A percentile compares a stretch with the other conserved stretches of the same genome.
Conservation (phyloP, 345 rosid species). For the Toxicodendron radicans region DNA sequence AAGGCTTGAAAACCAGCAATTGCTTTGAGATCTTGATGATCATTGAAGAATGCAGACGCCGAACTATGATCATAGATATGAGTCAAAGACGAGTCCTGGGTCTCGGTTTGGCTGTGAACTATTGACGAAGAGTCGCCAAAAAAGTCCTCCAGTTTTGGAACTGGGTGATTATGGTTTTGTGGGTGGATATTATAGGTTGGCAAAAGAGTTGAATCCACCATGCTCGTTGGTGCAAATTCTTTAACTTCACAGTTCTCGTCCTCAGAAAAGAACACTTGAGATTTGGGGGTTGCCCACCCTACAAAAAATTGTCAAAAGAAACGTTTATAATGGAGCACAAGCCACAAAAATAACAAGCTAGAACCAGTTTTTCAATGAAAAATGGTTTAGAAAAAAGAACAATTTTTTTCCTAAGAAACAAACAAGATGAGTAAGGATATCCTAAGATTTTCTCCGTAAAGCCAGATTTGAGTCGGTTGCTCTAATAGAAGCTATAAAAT, state of each 20-base stretch:
- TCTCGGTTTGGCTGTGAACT: conserved; percentile 76
- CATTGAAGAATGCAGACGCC: conserved; percentile 52
- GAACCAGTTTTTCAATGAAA: neutral
- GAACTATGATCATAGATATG: conserved; percentile 66
- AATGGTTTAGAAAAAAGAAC: no score
- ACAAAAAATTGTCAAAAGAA: neutral
- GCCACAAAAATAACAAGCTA: neutral
- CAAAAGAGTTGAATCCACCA: conserved; percentile 49
- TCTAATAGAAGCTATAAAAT: neutral
- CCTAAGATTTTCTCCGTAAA: neutral
- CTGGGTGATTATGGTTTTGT: conserved; percentile 46
- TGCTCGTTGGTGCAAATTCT: conserved; percentile 38
- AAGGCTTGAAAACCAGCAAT: conserved; percentile 75
- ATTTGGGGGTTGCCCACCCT: conserved; percentile 66
- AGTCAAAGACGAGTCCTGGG: conserved; percentile 83
- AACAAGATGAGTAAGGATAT: neutral
- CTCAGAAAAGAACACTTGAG: conserved; percentile 46
- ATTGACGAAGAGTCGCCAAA: conserved; percentile 71
- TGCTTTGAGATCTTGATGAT: conserved; percentile 71
- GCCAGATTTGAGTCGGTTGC: neutral
- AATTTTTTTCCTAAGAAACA: conserved; percentile 14
- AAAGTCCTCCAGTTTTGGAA: conserved; percentile 91
- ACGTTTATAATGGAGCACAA: neutral
- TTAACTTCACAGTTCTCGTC: conserved; percentile 26
- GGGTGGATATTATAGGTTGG: conserved; percentile 44